Evolutionary conservation across 1,139 yeast species (phyloP).

Genomic region (Torulaspora pretoriensis): DNA sequence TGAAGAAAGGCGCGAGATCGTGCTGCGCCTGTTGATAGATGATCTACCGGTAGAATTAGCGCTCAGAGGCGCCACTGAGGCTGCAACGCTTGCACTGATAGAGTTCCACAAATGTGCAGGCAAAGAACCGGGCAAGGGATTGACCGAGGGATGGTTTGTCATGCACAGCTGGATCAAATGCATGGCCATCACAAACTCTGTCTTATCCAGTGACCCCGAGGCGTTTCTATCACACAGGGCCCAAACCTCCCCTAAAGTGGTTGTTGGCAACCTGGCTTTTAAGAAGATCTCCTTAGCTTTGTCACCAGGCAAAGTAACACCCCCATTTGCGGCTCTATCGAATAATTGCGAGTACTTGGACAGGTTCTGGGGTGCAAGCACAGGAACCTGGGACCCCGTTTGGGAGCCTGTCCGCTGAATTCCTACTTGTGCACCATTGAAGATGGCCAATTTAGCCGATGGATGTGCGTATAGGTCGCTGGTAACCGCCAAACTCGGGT

Average conservation of each 20-base stretch:
- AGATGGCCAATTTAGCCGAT: conserved; percentile 20
- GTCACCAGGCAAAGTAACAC: conserved; percentile 58
- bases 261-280: conserved; percentile 79
- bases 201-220: conserved; percentile 63
- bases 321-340: conserved; percentile 51
- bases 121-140: conserved; percentile 62
- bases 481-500: conserved; percentile 25
- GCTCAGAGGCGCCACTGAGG: conserved; percentile 25
- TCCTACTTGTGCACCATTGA: conserved; percentile 43
- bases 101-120: conserved; percentile 68
- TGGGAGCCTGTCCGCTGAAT: conserved; percentile 11
- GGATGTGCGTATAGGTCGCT: conserved; percentile 29
- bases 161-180: conserved; percentile 81
- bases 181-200: conserved; percentile 90
- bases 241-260: conserved; percentile 84
- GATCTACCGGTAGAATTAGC: conserved; percentile 36
- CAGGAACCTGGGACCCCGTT: conserved; percentile 45
- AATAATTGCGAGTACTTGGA: conserved; percentile 71
- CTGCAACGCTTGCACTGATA: conserved; percentile 27
- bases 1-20: conserved; percentile 31
- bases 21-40: conserved; percentile 28
- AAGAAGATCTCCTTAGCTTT: conserved; percentile 80
- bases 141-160: conserved; percentile 61
- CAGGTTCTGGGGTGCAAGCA: conserved; percentile 60
- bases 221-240: conserved; percentile 72